Evolutionary conservation across 176 grass and related monocot genomes (phyloP).

Genomic region (Elymus sibiricus): DNA sequence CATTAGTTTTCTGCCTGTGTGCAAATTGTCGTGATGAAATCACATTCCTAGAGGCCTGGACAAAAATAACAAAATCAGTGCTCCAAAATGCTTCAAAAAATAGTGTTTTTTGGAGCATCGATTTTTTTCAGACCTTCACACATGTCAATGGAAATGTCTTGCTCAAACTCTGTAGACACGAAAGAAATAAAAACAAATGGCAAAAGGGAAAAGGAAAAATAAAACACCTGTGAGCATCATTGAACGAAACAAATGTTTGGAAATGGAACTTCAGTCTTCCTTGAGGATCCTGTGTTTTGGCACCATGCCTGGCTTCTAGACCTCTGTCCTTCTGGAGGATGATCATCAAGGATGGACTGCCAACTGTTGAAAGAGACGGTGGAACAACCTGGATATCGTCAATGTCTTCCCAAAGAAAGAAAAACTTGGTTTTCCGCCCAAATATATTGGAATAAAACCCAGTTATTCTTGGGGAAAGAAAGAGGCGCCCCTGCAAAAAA

Average conservation of each 20-base stretch:
- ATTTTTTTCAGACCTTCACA: not conserved
- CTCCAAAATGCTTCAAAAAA: not conserved
- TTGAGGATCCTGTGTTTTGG: conserved; percentile 65
- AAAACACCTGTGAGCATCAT: conserved; percentile 71
- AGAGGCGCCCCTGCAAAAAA: conserved; percentile 69
- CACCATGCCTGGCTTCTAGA: conserved; percentile 76
- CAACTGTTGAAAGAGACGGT: conserved; percentile 72
- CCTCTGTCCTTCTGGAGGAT: conserved; percentile 77
- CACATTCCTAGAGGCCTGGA: not conserved
- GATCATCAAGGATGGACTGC: conserved; percentile 76
- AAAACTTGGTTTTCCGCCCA: conserved; percentile 93
- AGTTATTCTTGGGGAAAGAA: conserved; percentile 90
- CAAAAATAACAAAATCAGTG: not conserved
- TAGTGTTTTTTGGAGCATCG: not conserved
- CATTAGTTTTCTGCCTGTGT: not conserved
- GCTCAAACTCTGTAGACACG: not conserved
- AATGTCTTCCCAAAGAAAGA: conserved; percentile 98
- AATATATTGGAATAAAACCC: conserved; percentile 91
- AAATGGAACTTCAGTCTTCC: conserved; percentile 88
- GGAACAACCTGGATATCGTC: conserved; percentile 82
- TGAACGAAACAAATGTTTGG: conserved; percentile 93
- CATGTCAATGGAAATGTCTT: not conserved
- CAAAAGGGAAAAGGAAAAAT: conserved; percentile 5
- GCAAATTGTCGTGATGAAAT: not conserved
- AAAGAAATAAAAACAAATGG: not conserved